Base-by-base conservation (phyloP, 768 basidiomycete species). In the Trametes elegans region DNA sequence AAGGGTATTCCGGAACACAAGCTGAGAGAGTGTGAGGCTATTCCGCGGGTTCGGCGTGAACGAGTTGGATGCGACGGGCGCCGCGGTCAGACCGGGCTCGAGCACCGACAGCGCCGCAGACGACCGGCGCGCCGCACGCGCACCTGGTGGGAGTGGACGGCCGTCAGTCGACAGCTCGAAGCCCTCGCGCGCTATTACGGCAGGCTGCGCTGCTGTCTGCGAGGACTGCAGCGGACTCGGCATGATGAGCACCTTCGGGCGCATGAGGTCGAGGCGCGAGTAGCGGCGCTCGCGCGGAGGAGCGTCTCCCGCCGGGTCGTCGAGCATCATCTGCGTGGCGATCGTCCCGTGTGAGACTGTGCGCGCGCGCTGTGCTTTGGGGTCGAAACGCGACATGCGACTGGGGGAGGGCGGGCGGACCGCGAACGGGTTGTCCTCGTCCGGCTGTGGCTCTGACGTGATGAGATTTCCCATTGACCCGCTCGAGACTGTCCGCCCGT, bases 241-340 rank as follows among this genome's bases (percentile, higher is more conserved):
- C 94, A 97, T 96, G 58, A 97, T 84, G 40, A 97, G 84, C n/a
- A 93, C 79, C 68, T 93, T 93, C 1, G 94, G 94, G 19, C 93
- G 80, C 62, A 96, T 76, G 39, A 96, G 75, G 28, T 93, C 90
- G 53, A 87, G 61, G 11, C 88, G 87, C 9, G 90, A 91, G 64
- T 83, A 85, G 18, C 77, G 83, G 32, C 84, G 80, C 38, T 84
- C 79, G 45, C 73, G 75, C 49, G 68, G 74, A 47, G 71, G 73
- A 16, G 43, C 75, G 74, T 70, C 27, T 75, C 64, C 18, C 58
- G 62, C 48, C 29, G 44, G 43, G 53, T 60, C 59, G 56, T 82
- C 77, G 35, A 82, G 70, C 50, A 85, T 73, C 63, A 84, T 74
- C 41, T 79, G 79, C 26, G 88, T 84, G 7, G 83, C 87, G 68